Evolutionary conservation across 2,329 filamentous ascomycete species (phyloP), one percentile per base, ranked within the genome.

Genomic region (Aspergillus sojae): DNA sequence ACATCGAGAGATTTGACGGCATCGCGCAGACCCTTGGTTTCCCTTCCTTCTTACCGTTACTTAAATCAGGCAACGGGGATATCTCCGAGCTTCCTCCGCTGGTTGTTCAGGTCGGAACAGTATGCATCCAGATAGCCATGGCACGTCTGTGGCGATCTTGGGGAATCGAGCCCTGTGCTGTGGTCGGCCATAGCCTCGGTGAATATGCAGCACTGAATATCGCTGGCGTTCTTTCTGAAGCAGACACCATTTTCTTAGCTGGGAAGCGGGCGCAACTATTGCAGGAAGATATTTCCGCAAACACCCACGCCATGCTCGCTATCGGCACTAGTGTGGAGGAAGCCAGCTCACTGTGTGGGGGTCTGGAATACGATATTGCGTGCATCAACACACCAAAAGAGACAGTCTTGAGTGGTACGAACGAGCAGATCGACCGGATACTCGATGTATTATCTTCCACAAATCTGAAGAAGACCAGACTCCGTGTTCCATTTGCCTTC

Each of bases 291-390:
- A 68, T 74, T 46, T 79, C 23, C 7, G 23, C 23, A 2, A 39
- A 78, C 57, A 82, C 79, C 3, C 79, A 81, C 59, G 73, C 78
- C 2, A 82, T 82, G 80, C 71, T 82, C 19, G 79, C 80, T 39
- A 74, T 82, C 9, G 76, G 78, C 16, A 70, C 71, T 34, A 73
- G 74, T 12, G 67, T 78, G 2, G 74, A 74, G 9, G n/a, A 43
- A 6, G 19, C 34, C 48, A 69, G 94, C 1, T 89, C 93, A 23
- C 91, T 91, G 45, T 76, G 81, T 28, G 70, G 73, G 7, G 70
- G 71, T 12, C 12, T 55, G 2, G 61, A 74, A 7, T 68, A 71
- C 34, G 74, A 75, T 30, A 67, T 77, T 7, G 79, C 80, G 36
- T 82, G 80, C 62, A 77, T 81, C 58, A 82, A 82, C 61, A 76